These are phyloP conservation scores for Lactifluus volemus DNA, from an alignment of 768 basidiomycete species.

Conservation along the genomic window DNA sequence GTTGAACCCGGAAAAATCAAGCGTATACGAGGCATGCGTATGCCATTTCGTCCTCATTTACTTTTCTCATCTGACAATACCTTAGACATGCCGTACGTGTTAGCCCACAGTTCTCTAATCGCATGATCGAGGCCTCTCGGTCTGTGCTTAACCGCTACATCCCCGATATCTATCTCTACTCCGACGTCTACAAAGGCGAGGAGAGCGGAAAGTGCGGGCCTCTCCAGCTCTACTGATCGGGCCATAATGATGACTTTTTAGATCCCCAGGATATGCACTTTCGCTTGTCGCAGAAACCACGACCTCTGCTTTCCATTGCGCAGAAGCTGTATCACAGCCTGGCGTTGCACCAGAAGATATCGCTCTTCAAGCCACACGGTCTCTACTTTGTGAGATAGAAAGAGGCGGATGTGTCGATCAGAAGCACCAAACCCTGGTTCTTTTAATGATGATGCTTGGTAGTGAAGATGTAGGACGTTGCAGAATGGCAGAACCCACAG, in stretches of 20 bases:
- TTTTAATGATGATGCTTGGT: conserved; percentile 91
- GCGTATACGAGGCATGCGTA: conserved; percentile 95
- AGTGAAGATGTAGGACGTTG: conserved; percentile 94
- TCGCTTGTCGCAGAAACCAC: conserved; percentile 89
- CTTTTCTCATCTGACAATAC: background rate
- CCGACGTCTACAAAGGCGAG: conserved; percentile 95
- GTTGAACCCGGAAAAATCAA: conserved; percentile 86
- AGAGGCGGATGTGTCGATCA: conserved; percentile 87
- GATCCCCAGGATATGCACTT: conserved; percentile 93
- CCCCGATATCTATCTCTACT: conserved; percentile 96
- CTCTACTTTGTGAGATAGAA: conserved; percentile 69
- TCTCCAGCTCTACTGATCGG: background rate
- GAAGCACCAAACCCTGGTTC: conserved; percentile 77
- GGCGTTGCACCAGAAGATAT: conserved; percentile 90
- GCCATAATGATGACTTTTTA: conserved; percentile 25
- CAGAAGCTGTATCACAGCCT: conserved; percentile 78
- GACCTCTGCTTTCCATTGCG: conserved; percentile 77
- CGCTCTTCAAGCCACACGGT: conserved; percentile 70
- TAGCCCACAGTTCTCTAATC: conserved; percentile 93
- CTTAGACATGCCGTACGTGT: conserved; percentile 89
- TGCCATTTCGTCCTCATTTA: conserved; percentile 27
- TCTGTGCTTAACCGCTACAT: conserved; percentile 93
- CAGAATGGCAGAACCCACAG: conserved; percentile 74
- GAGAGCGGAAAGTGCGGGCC: conserved; percentile 87
- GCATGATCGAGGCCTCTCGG: conserved; percentile 92